phyloP scores from a whole-genome alignment of 2,329 filamentous ascomycete genomes.

The Cryphonectria japonica region DNA sequence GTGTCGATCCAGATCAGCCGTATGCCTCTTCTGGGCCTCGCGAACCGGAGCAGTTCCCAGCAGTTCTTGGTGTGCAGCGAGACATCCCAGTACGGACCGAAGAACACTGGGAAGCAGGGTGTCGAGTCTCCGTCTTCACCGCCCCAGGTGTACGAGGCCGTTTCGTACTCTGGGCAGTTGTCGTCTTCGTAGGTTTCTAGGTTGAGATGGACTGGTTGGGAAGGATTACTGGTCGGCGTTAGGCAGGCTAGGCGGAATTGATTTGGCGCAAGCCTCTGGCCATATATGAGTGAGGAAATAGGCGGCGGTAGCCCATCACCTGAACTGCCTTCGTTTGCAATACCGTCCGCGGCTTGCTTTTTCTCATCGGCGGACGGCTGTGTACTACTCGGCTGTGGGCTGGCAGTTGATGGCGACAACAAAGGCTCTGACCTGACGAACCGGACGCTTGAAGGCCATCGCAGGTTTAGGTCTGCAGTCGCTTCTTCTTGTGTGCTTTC shows the following conservation, averaged over 20 bases:
- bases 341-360: background rate
- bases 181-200: constrained; percentile 28
- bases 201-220: constrained; percentile 25
- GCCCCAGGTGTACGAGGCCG: constrained; percentile 37
- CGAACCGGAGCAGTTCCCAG: constrained; percentile 32
- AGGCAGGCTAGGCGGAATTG: constrained; percentile 11
- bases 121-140: constrained; percentile 35
- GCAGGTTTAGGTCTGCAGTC: background rate
- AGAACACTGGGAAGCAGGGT: constrained; percentile 32
- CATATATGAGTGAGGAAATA: background rate
- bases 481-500: background rate
- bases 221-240: background rate
- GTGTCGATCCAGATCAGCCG: constrained; percentile 31
- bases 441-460: background rate
- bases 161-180: constrained; percentile 37
- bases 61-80: constrained; percentile 38
- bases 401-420: background rate
- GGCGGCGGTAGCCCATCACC: background rate
- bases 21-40: constrained; percentile 26
- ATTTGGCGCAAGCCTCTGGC: background rate
- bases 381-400: background rate
- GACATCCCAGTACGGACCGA: constrained; percentile 37
- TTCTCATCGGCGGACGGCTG: background rate
- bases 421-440: background rate
- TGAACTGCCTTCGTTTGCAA: background rate